phyloP scores from a whole-genome alignment of 768 basidiomycete genomes.

The Roridomyces roridus region DNA sequence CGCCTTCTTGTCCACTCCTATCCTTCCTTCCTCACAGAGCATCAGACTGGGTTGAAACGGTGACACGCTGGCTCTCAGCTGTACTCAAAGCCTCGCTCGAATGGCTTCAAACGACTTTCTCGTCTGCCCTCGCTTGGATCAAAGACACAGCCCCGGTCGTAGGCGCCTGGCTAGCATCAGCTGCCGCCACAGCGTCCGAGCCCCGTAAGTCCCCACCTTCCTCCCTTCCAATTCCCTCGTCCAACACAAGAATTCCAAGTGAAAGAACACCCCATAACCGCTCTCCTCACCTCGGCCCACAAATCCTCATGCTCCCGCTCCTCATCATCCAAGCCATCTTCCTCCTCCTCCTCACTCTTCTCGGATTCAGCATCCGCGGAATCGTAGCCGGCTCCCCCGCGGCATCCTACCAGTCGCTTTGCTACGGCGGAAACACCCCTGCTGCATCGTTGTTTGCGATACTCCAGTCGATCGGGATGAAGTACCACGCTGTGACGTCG shows the following conservation, averaged over 20 bases:
- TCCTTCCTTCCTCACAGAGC: background rate
- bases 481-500: slow-evolving; percentile 50
- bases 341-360: slow-evolving; percentile 14
- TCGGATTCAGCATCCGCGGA: slow-evolving; percentile 26
- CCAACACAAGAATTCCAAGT: slow-evolving; percentile 18
- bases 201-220: background rate
- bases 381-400: slow-evolving; percentile 33
- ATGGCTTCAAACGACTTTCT: background rate
- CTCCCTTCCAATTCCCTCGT: background rate
- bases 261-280: slow-evolving; percentile 19
- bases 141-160: background rate
- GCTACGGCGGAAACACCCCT: slow-evolving; percentile 33
- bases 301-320: slow-evolving; percentile 31
- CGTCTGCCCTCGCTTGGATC: background rate
- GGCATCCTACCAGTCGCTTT: slow-evolving; percentile 29
- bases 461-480: slow-evolving; percentile 31
- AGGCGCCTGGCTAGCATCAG: background rate
- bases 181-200: background rate
- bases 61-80: slow-evolving; percentile 1
- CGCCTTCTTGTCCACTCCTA: background rate
- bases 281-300: slow-evolving; percentile 17
- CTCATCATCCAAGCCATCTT: slow-evolving; percentile 24
- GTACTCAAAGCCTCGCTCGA: background rate
- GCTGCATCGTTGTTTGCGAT: slow-evolving; percentile 28
- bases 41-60: too few species aligned